Percentiles rank a stretch among this genome's conserved stretches.
phyloP scores from a whole-genome alignment of 257 asterid genomes.

The Ilex asprella region DNA sequence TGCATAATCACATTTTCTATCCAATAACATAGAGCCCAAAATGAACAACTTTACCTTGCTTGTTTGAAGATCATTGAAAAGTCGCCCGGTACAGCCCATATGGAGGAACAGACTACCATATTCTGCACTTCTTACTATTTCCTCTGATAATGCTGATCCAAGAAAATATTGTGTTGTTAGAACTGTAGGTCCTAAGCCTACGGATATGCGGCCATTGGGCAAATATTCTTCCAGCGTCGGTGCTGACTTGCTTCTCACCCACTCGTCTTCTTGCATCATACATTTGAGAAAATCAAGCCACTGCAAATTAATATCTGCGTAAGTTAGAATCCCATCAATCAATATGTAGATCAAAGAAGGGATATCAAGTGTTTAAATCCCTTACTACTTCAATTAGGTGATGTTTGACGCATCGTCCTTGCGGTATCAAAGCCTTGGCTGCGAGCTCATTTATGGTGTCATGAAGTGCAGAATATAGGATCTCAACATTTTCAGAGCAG shows the following conservation, averaged over 20 bases:
- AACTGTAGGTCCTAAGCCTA: conserved; percentile 17
- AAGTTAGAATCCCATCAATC: not conserved
- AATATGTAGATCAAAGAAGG: not conserved
- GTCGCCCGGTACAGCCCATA: conserved; percentile 14
- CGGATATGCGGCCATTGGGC: conserved; percentile 12
- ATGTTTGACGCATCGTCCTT: conserved; percentile 25
- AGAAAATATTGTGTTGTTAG: conserved; percentile 19
- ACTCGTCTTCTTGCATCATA: conserved; percentile 19
- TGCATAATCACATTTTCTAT: too few relatives aligned
- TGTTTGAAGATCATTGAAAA: conserved; percentile 27
- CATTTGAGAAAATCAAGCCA: conserved; percentile 19
- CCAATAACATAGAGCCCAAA: too few relatives aligned
- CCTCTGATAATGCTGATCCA: conserved; percentile 17
- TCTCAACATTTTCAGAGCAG: conserved; percentile 24
- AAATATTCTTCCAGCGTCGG: conserved; percentile 29
- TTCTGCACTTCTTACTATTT: conserved; percentile 18
- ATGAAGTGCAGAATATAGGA: conserved; percentile 23
- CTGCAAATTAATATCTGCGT: conserved; percentile 9
- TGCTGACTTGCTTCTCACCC: conserved; percentile 10
- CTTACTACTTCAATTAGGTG: conserved; percentile 25
- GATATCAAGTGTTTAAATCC: not conserved
- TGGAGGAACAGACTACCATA: conserved; percentile 16
- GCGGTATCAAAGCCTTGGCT: conserved; percentile 24
- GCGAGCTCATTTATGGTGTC: conserved; percentile 30
- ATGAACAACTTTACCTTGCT: conserved; percentile 14